Evolutionary conservation across 2,329 filamentous ascomycete genomes (phyloP), one percentile per base, ranked within the genome.

Genomic region (Penicillium sp.): DNA sequence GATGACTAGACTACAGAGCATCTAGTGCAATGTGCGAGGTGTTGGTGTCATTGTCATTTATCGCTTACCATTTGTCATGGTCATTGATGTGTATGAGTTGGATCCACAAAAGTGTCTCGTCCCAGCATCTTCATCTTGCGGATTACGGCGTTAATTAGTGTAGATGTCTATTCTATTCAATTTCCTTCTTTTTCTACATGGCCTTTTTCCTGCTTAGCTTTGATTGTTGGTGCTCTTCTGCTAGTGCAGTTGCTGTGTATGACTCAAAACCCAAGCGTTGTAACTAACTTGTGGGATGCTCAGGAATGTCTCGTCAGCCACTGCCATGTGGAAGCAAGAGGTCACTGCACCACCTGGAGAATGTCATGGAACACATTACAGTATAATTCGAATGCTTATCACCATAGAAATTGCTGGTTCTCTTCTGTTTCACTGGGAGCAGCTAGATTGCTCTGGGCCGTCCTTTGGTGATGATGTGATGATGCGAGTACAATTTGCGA

Each of bases 151-250:
- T 55, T 69, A 56, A 63, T 54, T 54, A 61, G 63, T 69, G 66
- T 68, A 68, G 66, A 69, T 69, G 68, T 63, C 63, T 65, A 60
- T 64, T 63, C 65, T 50, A 60, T 60, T 59, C 63, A 67, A 55
- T 64, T 57, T 61, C 54, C 28, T 38, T 48, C 50, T 59, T 42
- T 28, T 41, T 42, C 20, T 17, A 34, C 39, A 11, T n/a, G 47
- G 34, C 35, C 43, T 48, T 45, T 41, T 48, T 25, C 28, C 14
- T 25, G 7, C 22, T 3, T 28, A 28, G 12, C 6, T 47, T n/a
- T n/a, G 20, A 28, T 12, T 8, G 22, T 47, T 5, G 6, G 25
- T n/a, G 4, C 28, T 7, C 14, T n/a, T 47, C 43, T 8, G 10
- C 5, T 43, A 28, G 1, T 25, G 5, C 20, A 25, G 11, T 45